Conservation (phyloP, 768 basidiomycete species). For the Hygrocybe punicea region DNA sequence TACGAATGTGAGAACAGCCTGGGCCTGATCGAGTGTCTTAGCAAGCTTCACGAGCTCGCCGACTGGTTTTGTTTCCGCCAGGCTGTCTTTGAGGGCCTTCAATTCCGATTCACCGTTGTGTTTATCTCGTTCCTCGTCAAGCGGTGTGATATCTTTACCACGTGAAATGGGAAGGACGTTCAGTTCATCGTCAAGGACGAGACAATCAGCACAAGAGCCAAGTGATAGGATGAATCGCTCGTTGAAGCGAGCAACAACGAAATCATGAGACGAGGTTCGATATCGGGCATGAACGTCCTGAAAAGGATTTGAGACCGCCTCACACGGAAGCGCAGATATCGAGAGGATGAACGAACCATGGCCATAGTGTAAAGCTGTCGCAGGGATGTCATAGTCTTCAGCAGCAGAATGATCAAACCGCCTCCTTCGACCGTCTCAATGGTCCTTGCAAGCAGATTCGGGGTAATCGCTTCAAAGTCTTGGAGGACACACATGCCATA, state of each 20-base stretch:
- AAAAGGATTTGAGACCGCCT: neutral
- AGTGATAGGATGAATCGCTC: constrained; percentile 98
- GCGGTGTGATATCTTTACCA: constrained; percentile 83
- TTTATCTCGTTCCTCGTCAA: constrained; percentile 43
- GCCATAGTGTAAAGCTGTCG: constrained; percentile 92
- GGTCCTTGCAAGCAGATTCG: constrained; percentile 92
- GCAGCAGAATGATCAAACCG: constrained; percentile 77
- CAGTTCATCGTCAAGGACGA: constrained; percentile 95
- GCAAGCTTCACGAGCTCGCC: constrained; percentile 88
- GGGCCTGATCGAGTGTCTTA: constrained; percentile 91
- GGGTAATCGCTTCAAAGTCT: constrained; percentile 97
- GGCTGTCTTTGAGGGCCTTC: constrained; percentile 68
- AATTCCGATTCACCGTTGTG: constrained; percentile 59
- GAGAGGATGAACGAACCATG: constrained; percentile 43
- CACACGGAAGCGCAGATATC: neutral
- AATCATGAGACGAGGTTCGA: constrained; percentile 84
- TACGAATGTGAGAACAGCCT: constrained; percentile 90
- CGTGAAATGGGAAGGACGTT: constrained; percentile 95
- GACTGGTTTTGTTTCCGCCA: constrained; percentile 80
- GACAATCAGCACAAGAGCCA: constrained; percentile 86
- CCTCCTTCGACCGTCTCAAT: constrained; percentile 99
- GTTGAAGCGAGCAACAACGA: constrained; percentile 93
- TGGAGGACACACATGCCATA: constrained; percentile 97
- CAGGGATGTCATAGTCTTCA: constrained; percentile 94
- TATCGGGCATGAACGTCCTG: constrained; percentile 98